These are phyloP conservation scores for Pseudonitzschia multiseries DNA, from an alignment of 108 stramenopile species.

Conservation along the genomic window DNA sequence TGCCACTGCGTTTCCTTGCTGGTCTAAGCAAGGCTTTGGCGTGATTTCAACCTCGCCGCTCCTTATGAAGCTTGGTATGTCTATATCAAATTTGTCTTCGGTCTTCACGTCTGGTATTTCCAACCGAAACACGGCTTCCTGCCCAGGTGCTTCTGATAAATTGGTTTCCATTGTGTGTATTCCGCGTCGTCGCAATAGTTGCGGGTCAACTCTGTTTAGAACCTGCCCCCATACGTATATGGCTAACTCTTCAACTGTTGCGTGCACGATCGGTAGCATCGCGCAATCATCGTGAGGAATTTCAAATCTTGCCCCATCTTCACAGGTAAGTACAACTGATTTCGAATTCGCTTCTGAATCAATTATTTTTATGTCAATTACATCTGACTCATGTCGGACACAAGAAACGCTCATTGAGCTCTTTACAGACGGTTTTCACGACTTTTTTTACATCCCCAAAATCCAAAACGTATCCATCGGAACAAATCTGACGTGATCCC, in stretches of 20 bases:
- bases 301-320: constrained; percentile 84
- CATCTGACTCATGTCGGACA: constrained; percentile 85
- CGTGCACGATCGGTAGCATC: constrained; percentile 91
- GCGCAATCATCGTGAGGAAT: constrained; percentile 87
- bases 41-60: constrained; percentile 26
- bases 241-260: constrained; percentile 93
- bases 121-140: constrained; percentile 79
- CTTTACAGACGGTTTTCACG: constrained; percentile 77
- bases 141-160: constrained; percentile 88
- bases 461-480: constrained; percentile 93
- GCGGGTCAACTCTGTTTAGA: constrained; percentile 60
- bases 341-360: constrained; percentile 31
- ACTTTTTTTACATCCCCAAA: constrained; percentile 92
- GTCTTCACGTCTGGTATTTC: constrained; percentile 38
- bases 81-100: constrained; percentile 1
- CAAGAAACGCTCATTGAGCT: constrained; percentile 91
- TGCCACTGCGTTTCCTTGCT: neutral
- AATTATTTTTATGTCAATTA: constrained; percentile 56
- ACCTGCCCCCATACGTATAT: constrained; percentile 80
- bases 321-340: constrained; percentile 61
- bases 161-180: constrained; percentile 85
- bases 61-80: constrained; percentile 42
- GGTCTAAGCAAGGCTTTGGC: constrained; percentile 34
- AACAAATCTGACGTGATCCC: constrained; percentile 58
- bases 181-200: constrained; percentile 69